phyloP scores from a whole-genome alignment of 1,284 basidiomycete genomes.

The Austroboletus novae-zelandiae region DNA sequence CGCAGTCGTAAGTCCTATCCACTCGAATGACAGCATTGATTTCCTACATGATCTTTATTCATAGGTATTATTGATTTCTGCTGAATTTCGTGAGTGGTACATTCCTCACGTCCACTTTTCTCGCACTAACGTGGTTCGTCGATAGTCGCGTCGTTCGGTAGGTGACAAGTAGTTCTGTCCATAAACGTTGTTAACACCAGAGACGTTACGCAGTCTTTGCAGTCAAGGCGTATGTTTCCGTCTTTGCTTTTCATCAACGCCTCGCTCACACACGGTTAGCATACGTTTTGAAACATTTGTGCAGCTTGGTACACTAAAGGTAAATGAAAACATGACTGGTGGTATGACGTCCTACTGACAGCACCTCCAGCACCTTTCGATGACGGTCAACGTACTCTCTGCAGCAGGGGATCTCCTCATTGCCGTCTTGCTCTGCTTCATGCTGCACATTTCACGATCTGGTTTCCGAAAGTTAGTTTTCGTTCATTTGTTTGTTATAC shows the following conservation, averaged over 20 bases:
- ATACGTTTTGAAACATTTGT: slow-evolving; percentile 36
- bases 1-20: slow-evolving; percentile 8
- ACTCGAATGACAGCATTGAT: background rate
- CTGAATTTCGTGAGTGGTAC: slow-evolving; percentile 50
- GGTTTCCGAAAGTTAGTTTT: slow-evolving; percentile 46
- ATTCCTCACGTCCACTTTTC: background rate
- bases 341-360: slow-evolving; percentile 3
- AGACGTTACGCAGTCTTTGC: slow-evolving; percentile 35
- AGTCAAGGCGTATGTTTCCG: slow-evolving; percentile 36
- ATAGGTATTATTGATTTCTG: slow-evolving; percentile 37
- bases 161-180: background rate
- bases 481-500: background rate
- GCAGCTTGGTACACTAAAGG: slow-evolving; percentile 34
- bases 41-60: background rate
- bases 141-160: slow-evolving; percentile 19
- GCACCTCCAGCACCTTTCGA: slow-evolving; percentile 38
- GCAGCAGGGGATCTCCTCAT: slow-evolving; percentile 57
- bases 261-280: slow-evolving; percentile 19
- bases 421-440: slow-evolving; percentile 46
- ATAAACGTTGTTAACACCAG: slow-evolving; percentile 4
- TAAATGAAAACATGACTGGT: background rate
- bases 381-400: slow-evolving; percentile 52
- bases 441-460: slow-evolving; percentile 53
- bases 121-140: slow-evolving; percentile 3
- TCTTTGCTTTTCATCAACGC: background rate